phyloP scores from a whole-genome alignment of 345 rosid species.

The Salix koriyanagi region DNA sequence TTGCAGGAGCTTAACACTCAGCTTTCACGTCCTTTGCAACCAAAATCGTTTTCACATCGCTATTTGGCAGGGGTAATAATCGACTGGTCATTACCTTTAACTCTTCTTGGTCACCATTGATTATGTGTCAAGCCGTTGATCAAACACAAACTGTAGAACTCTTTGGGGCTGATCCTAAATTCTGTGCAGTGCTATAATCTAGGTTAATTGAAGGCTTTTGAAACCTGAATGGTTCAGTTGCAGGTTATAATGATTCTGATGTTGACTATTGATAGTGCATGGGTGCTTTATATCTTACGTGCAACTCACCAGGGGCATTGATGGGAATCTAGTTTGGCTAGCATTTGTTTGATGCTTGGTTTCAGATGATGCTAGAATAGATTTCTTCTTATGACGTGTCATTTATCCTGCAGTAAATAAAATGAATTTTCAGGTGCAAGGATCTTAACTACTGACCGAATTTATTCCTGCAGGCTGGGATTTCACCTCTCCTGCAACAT shows the following conservation, averaged over 20 bases:
- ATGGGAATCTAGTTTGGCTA: not conserved
- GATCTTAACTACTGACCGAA: not conserved
- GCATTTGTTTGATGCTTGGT: not conserved
- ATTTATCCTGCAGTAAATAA: not conserved
- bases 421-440: not conserved
- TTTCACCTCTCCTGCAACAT: slow-evolving; percentile 62
- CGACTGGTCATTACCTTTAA: not conserved
- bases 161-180: not conserved
- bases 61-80: slow-evolving; percentile 81
- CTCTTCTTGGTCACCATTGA: not conserved
- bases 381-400: not conserved
- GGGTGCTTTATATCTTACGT: not conserved
- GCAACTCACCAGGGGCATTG: not conserved
- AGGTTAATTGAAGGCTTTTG: not conserved
- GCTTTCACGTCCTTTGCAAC: slow-evolving; percentile 75
- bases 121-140: too few species aligned
- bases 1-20: slow-evolving; percentile 65
- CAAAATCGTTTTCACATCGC: slow-evolving; percentile 75
- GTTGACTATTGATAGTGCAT: not conserved
- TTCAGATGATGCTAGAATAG: not conserved
- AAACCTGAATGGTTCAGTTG: not conserved
- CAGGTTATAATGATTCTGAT: not conserved
- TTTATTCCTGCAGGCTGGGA: slow-evolving; percentile 51
- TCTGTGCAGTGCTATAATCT: not conserved
- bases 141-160: too few species aligned